Evolutionary conservation across 1,284 basidiomycete species (phyloP).

Genomic region (Ustilago loliicola): DNA sequence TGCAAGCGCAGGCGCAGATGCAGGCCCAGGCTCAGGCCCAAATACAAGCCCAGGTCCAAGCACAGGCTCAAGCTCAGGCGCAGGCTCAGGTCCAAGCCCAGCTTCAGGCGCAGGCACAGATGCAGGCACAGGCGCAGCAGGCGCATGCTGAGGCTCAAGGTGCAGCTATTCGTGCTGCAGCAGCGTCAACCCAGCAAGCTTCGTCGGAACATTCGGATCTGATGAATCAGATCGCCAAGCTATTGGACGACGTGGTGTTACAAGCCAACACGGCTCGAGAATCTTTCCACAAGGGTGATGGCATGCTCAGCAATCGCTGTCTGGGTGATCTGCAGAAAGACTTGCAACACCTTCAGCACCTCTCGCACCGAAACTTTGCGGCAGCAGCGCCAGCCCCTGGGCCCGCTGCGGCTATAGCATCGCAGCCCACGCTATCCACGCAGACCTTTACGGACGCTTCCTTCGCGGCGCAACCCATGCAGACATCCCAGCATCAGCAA

Average conservation of each 20-base stretch:
- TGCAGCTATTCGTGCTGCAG: slow-evolving; percentile 33
- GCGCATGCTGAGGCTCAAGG: slow-evolving; percentile 38
- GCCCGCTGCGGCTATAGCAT: slow-evolving; percentile 12
- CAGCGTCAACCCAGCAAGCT: slow-evolving; percentile 27
- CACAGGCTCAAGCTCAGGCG: slow-evolving; percentile 28
- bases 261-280: slow-evolving; percentile 60
- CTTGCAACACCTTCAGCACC: slow-evolving; percentile 56
- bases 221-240: slow-evolving; percentile 55
- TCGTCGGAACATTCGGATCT: slow-evolving; percentile 27
- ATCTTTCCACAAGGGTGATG: slow-evolving; percentile 57
- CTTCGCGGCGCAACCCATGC: slow-evolving; percentile 19
- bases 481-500: slow-evolving; percentile 19
- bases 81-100: slow-evolving; percentile 38
- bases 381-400: slow-evolving; percentile 9
- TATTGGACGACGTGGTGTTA: slow-evolving; percentile 57
- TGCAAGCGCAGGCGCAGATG: slow-evolving; percentile 20
- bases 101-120: slow-evolving; percentile 29
- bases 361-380: slow-evolving; percentile 55
- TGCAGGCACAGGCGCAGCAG: slow-evolving; percentile 37
- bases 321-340: slow-evolving; percentile 59
- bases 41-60: slow-evolving; percentile 23
- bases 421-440: slow-evolving; percentile 25
- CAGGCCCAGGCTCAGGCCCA: slow-evolving; percentile 36
- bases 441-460: slow-evolving; percentile 19
- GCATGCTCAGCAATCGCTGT: slow-evolving; percentile 54